A percentile compares a stretch with the other conserved stretches of the same genome.
These are phyloP conservation scores for Mycena rosella DNA, from an alignment of 768 basidiomycete genomes.

Conservation along the genomic window DNA sequence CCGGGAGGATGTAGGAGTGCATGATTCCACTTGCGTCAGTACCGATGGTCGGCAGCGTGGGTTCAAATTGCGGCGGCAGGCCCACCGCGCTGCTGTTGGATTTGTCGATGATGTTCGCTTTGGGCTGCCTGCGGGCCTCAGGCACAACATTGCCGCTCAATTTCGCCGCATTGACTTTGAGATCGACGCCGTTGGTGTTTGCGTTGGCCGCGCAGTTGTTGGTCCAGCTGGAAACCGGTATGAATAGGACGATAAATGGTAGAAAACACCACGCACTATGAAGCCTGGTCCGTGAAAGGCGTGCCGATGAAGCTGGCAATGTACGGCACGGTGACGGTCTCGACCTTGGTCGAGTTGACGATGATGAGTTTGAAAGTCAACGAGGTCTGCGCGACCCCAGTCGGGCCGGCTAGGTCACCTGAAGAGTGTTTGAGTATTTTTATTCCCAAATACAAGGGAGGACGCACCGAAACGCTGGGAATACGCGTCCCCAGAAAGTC, in stretches of 20 bases:
- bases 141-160: conserved; percentile 12
- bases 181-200: conserved; percentile 65
- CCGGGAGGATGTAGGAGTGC: conserved; percentile 68
- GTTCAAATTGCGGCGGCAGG: conserved; percentile 62
- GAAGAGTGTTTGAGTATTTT: neutral
- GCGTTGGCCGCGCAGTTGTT: conserved; percentile 68
- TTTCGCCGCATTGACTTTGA: conserved; percentile 37
- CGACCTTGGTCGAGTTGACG: conserved; percentile 58
- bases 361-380: conserved; percentile 63
- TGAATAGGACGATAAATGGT: neutral
- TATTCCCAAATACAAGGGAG: neutral
- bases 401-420: conserved; percentile 65
- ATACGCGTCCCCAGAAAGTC: conserved; percentile 58
- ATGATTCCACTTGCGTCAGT: conserved; percentile 63
- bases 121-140: conserved; percentile 45
- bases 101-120: conserved; percentile 58
- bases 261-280: conserved; percentile 58
- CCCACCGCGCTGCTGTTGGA: conserved; percentile 54
- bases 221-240: conserved; percentile 59
- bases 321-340: conserved; percentile 67
- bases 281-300: conserved; percentile 62
- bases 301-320: conserved; percentile 60
- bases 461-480: conserved; percentile 67
- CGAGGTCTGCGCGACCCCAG: conserved; percentile 59
- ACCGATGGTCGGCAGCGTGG: conserved; percentile 57